A percentile compares a stretch with the other conserved stretches of the same genome.
These are phyloP conservation scores for Urochloa ruziziensis DNA, from an alignment of 176 grass and related monocot genomes.

Conservation along the genomic window DNA sequence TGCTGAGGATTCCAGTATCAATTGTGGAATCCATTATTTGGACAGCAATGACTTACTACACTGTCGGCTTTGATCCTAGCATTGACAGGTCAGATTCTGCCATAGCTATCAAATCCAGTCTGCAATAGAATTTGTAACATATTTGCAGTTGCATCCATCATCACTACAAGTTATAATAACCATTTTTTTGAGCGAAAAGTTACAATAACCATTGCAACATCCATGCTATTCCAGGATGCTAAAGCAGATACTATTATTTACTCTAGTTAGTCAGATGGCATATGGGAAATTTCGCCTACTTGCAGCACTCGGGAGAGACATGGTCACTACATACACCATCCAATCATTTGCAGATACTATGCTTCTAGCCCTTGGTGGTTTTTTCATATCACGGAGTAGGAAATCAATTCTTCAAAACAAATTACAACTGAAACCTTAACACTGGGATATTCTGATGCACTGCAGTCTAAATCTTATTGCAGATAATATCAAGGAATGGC, in stretches of 20 bases:
- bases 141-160: not conserved
- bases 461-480: not conserved
- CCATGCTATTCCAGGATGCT: not conserved
- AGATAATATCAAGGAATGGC: constrained; percentile 49
- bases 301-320: constrained; percentile 30
- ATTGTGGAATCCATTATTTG: constrained; percentile 17
- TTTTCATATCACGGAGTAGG: constrained; percentile 40
- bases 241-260: constrained; percentile 15
- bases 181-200: too few species aligned
- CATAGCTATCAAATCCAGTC: not conserved
- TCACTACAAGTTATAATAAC: not conserved
- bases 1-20: constrained; percentile 35
- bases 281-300: constrained; percentile 39
- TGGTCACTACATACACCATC: constrained; percentile 36
- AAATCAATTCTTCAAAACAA: not conserved
- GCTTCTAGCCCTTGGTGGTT: constrained; percentile 40
- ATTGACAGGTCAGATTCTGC: constrained; percentile 19
- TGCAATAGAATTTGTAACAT: not conserved
- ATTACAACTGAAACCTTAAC: not conserved
- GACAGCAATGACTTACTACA: constrained; percentile 42
- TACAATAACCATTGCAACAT: not conserved
- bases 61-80: constrained; percentile 42
- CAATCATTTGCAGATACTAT: constrained; percentile 19
- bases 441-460: not conserved
- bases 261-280: constrained; percentile 41